Evolutionary conservation across 2,329 filamentous ascomycete genomes (phyloP).

Genomic region (Metarhizium rileyi): DNA sequence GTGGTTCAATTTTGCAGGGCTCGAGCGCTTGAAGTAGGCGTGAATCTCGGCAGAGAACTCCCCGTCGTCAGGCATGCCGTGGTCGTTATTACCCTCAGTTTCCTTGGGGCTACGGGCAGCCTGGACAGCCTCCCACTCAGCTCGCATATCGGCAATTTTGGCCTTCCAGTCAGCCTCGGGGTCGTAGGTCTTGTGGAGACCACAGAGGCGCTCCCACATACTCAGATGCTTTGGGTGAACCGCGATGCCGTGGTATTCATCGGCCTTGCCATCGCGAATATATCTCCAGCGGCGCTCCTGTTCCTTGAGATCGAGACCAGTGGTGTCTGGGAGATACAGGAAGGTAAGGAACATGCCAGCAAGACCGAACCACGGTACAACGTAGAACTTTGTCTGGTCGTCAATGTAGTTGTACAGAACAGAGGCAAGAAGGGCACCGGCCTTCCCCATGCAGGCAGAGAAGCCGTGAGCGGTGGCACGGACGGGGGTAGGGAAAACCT

Average conservation of each 20-base stretch:
- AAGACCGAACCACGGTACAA: conserved; percentile 93
- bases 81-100: conserved; percentile 26
- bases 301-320: conserved; percentile 91
- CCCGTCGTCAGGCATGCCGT: conserved; percentile 32
- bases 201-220: conserved; percentile 74
- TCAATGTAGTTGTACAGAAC: conserved; percentile 94
- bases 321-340: conserved; percentile 91
- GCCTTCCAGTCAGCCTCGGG: conserved; percentile 71
- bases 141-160: conserved; percentile 74
- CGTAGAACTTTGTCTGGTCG: conserved; percentile 74
- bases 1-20: conserved; percentile 15
- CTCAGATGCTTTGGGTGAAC: conserved; percentile 84
- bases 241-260: conserved; percentile 88
- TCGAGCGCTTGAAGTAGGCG: conserved; percentile 40
- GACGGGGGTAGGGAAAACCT: conserved; percentile 92
- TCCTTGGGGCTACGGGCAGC: conserved; percentile 38
- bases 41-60: conserved; percentile 45
- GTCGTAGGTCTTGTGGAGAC: conserved; percentile 74
- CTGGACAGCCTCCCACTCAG: conserved; percentile 49
- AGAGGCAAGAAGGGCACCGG: conserved; percentile 76
- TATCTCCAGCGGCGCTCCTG: conserved; percentile 90
- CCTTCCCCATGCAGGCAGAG: conserved; percentile 83
- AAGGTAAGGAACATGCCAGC: conserved; percentile 74
- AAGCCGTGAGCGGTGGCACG: conserved; percentile 91
- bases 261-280: conserved; percentile 65